Evolutionary conservation across 1,284 basidiomycete genomes (phyloP).

Genomic region (Boletus austroedulis): DNA sequence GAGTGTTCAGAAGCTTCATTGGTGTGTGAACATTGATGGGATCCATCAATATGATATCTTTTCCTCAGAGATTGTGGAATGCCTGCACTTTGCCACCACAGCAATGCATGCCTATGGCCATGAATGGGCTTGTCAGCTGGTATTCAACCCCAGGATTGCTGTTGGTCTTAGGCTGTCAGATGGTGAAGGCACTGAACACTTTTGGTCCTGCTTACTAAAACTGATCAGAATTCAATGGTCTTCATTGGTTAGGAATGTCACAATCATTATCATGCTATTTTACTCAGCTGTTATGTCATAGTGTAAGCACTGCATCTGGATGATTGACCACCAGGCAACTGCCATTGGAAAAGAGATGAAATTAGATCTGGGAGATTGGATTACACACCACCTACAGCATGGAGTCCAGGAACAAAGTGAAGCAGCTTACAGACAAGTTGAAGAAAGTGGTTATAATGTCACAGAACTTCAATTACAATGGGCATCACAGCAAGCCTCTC

Average conservation of each 20-base stretch:
- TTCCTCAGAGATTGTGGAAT: too few relatives aligned
- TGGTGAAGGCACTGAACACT: neutral
- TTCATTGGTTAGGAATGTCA: neutral
- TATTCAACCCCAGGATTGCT: neutral
- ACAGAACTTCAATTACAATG: slow-evolving; percentile 24
- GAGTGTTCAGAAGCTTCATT: too few relatives aligned
- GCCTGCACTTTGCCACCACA: neutral
- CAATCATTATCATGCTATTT: too few relatives aligned
- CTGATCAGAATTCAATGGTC: slow-evolving; percentile 5
- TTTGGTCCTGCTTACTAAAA: slow-evolving; percentile 5
- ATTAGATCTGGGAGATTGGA: neutral
- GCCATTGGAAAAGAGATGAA: neutral
- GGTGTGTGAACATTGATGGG: too few relatives aligned
- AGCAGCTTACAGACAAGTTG: neutral
- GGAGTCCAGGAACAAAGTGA: neutral
- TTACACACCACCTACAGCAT: neutral
- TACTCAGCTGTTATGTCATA: neutral
- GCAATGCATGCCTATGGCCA: neutral
- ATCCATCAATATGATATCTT: too few relatives aligned
- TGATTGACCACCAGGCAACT: neutral
- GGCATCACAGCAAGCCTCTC: too few relatives aligned
- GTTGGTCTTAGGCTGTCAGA: neutral
- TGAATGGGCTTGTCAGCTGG: neutral
- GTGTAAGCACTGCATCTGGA: neutral
- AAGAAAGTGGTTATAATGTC: neutral